Base-by-base conservation (phyloP, 129 eudicot species). In the Pseudognaphalium luteoalbum region DNA sequence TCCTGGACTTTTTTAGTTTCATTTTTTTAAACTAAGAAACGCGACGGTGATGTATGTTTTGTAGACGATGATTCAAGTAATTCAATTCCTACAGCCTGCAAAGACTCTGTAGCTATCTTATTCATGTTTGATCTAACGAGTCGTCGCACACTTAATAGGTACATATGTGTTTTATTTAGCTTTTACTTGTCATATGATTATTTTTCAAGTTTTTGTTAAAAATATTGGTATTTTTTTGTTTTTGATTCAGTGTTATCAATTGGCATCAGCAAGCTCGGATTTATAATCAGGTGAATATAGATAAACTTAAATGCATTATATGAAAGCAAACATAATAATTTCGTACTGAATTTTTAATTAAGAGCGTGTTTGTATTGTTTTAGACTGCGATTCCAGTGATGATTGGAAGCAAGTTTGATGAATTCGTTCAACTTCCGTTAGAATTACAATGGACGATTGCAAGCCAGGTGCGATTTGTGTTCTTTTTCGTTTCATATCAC, bases 41-140 rank as follows among this genome's bases (percentile, higher is more conserved):
- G 17, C 7, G 34, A 65, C 34, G 54, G 30, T 28, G 30, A 47
- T 29, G 20, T 76, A 47, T 76, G 52, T 41, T 72, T 78, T 57
- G 89, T 88, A 78, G 86, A 81, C 73, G 78, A 72, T 44, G 79
- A 78, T 73, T 83, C 85, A 1, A 71, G 54, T 66, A 77, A 75
- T 67, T 58, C 78, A 22, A 78, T 90, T 71, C 84, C 87, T 32
- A 50, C 78, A 21, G 91, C 93, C 30, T 91, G 86, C 75, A 80
- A 86, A 72, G 91, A 88, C 60, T 81, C 89, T 3, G 93, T 91
- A 10, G 93, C 93, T 33, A 84, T 91, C 76, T 30, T 91, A 63
- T 88, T 86, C 80, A 88, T 91, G 97, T 91, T 91, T 65, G 97
- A 91, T 88, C 88, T 91, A 21, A 91, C 97, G 3, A 88, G 97